Evolutionary conservation across 1,284 basidiomycete species (phyloP), one percentile per base, ranked within the genome.

Genomic region (Mycena sp.): DNA sequence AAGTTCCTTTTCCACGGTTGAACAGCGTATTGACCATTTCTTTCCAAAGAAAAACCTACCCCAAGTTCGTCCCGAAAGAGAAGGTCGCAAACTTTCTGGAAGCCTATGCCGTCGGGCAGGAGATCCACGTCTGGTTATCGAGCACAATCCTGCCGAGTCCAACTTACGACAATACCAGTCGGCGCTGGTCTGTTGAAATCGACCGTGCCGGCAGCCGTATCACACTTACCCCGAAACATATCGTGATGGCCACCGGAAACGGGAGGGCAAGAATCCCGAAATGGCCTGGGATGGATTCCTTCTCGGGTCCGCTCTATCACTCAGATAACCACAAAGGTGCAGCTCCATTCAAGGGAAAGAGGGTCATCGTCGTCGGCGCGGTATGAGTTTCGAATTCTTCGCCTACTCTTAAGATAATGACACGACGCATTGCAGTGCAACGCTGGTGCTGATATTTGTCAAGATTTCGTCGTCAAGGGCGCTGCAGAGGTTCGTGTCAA

Each of bases 331-430:
- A 76, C 63, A 59, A 64, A 17, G 75, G 76, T 2, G 75, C 70
- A 1, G 52, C 51, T 21, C 60, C 65, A 0, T 80, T 74, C 58
- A 53, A 69, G 6, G 74, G 76, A 9, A 78, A 78, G 58, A 69
- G 70, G 4, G 77, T 77, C 11, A 69, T 80, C 4, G 77, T 81
- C 25, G 70, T 81, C 4, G 80, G 80, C 21, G 76, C 79, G 6
- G 78, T 77, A 28, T 10, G 58, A 28, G 14, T 10, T 7, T 28
- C 37, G 11, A 5, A 6, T 50, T 17, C 21, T 40, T n/a, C 25
- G 11, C 5, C 51, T 29, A 25, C 11, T n/a, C 19, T 19, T 43
- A 10, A 10, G 14, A 19, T 52, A 21, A 21, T 40, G 16, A 40
- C 25, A 9, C 19, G 38, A 40, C 2, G 6, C 16, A 30, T n/a